Evolutionary conservation across 208 protist species (phyloP).

Genomic region (Leishmania braziliensis): DNA sequence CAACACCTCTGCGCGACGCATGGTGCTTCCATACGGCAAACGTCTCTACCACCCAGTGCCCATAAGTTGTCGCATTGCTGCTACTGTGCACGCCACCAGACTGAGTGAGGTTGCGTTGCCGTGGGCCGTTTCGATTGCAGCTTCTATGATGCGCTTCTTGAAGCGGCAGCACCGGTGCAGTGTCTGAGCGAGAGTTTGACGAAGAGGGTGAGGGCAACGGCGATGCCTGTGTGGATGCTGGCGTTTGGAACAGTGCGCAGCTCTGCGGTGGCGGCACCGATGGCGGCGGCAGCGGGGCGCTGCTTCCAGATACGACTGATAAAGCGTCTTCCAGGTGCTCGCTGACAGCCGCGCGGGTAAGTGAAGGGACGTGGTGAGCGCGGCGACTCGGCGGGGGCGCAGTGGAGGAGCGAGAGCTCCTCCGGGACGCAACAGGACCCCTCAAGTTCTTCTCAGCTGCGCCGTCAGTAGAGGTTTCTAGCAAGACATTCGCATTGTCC

Average conservation of each 20-base stretch:
- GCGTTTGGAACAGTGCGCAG: constrained; percentile 15
- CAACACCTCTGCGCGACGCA: constrained; percentile 48
- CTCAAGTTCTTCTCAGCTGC: not conserved
- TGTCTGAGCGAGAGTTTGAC: not conserved
- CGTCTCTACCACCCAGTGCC: not conserved
- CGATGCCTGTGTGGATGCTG: not conserved
- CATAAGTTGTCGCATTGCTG: not conserved
- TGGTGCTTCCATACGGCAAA: constrained; percentile 69
- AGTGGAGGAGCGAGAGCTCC: not conserved
- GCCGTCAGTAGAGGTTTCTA: not conserved
- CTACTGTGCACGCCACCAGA: not conserved
- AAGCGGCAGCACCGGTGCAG: constrained; percentile 11
- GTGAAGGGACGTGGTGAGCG: not conserved
- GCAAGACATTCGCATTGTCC: not conserved
- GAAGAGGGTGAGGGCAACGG: constrained; percentile 4
- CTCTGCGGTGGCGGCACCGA: constrained; percentile 10
- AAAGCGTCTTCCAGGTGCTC: not conserved
- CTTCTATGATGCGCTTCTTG: constrained; percentile 5
- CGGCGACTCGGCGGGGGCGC: not conserved
- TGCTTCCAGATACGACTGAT: constrained; percentile 1
- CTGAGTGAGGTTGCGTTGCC: not conserved
- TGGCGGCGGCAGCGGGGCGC: constrained; percentile 4
- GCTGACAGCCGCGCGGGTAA: not conserved
- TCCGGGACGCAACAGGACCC: not conserved
- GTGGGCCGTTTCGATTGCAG: not conserved